A percentile compares a stretch with the other conserved stretches of the same genome.
Evolutionary conservation across 352 stramenopile genomes (phyloP).

Genomic region (Bremia lactucae): DNA sequence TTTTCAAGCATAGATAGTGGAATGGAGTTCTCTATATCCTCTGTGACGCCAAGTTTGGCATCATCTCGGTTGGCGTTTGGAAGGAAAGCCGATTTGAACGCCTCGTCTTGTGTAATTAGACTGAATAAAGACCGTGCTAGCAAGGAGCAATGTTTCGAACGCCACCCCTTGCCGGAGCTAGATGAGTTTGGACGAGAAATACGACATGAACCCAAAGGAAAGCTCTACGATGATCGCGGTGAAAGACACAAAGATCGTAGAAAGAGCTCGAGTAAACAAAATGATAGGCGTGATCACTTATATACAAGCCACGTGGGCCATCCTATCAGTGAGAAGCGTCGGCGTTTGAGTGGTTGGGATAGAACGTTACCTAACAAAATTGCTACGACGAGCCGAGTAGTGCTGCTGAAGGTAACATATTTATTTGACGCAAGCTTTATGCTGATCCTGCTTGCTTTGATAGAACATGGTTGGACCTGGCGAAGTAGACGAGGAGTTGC

Average conservation of each 20-base stretch:
- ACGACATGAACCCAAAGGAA: constrained; percentile 12
- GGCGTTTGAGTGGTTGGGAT: constrained; percentile 21
- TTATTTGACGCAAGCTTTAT: background rate
- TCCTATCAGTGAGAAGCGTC: constrained; percentile 11
- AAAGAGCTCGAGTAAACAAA: constrained; percentile 1
- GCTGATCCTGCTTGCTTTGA: background rate
- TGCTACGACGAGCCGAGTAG: constrained; percentile 14
- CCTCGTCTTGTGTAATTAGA: background rate
- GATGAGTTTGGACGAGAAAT: constrained; percentile 27
- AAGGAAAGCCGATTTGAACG: constrained; percentile 1
- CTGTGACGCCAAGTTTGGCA: constrained; percentile 1
- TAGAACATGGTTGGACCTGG: constrained; percentile 88
- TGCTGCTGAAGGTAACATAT: constrained; percentile 23
- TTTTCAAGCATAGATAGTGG: constrained; percentile 21
- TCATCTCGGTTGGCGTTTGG: background rate
- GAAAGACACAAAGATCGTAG: background rate
- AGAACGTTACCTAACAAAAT: constrained; percentile 3
- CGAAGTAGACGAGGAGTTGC: constrained; percentile 82
- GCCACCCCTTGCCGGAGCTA: background rate
- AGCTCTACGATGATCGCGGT: constrained; percentile 3
- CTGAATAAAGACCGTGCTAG: background rate
- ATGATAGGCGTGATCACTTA: background rate
- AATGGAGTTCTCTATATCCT: constrained; percentile 14
- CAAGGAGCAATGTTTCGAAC: constrained; percentile 4
- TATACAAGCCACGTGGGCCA: background rate